Conservation (phyloP, 164 flowering plant genomes). For the Vitis cinerea region DNA sequence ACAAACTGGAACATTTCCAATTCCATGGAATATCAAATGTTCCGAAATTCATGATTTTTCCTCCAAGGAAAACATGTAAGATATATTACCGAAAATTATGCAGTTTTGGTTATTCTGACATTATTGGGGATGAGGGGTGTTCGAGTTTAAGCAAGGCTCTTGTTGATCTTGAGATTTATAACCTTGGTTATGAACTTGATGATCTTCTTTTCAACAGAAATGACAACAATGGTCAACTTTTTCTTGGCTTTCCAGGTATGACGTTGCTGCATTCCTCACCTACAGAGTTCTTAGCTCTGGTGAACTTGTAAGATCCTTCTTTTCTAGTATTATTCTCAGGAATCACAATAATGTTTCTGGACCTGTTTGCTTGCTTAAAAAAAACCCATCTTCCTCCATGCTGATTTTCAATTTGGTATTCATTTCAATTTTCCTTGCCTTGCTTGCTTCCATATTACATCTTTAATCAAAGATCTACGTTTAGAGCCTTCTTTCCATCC, state of each 20-base stretch:
- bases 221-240: not conserved
- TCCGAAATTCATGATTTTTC: too few species aligned
- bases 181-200: not conserved
- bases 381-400: not conserved
- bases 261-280: conserved; percentile 50
- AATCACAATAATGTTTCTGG: not conserved
- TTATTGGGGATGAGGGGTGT: too few species aligned
- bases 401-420: not conserved
- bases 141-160: too few species aligned
- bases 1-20: too few species aligned
- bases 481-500: not conserved
- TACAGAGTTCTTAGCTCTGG: conserved; percentile 46
- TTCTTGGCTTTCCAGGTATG: conserved; percentile 47
- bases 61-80: too few species aligned
- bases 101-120: too few species aligned
- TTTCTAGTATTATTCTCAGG: not conserved
- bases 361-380: not conserved
- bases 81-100: too few species aligned
- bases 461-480: not conserved
- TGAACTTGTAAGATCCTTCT: conserved; percentile 51
- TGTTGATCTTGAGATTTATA: not conserved
- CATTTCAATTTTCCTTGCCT: not conserved
- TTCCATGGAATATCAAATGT: too few species aligned
- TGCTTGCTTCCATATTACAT: not conserved
- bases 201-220: not conserved